Evolutionary conservation across 108 stramenopile species (phyloP), one percentile per base, ranked within the genome.

Genomic region (Pseudonitzschia pungens): DNA sequence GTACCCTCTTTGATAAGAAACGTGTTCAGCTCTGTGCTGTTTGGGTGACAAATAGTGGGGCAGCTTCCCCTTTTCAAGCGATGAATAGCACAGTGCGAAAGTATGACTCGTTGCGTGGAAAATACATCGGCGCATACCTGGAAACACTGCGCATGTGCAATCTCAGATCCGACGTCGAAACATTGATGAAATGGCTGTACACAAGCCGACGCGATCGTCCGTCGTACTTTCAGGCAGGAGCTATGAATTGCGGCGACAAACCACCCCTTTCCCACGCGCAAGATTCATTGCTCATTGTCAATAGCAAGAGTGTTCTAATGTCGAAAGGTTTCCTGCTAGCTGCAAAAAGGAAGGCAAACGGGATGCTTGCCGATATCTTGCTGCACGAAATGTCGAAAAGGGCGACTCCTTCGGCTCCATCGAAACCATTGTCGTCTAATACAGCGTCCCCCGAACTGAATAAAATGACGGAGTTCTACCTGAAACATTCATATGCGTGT

Each of bases 31-130:
- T 95, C 18, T 84, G 82, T 42, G 84, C 88, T 29, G 92, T 92
- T n/a, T 95, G 94, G 94, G 88, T 95, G 7, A 91, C 94, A 22
- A 92, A 82, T 31, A 68, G 84, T 11, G 45, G 73, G 7, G 31
- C 85, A 16, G 65, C 85, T 2, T 84, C 90, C 11, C 86, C 94
- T 4, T 90, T 90, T 70, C 88, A 92, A 65, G 72, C 80, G 21
- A 52, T 95, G 26, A 95, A 95, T 71, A 85, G 84, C 56, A 74
- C 86, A 24, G 73, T 85, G 21, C 80, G 94, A 21, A 95, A 95
- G 70, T 95, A 90, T 58, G 94, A 95, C 59, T 69, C 81, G 31
- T 75, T 95, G 31, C 86, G 94, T 3, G 76, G 85, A 45, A 95
- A 95, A 64, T 95, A 95, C 57, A 82, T 89, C 24, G 63, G 57